Evolutionary conservation across 345 rosid species (phyloP).

Genomic region (Balakata baccata): DNA sequence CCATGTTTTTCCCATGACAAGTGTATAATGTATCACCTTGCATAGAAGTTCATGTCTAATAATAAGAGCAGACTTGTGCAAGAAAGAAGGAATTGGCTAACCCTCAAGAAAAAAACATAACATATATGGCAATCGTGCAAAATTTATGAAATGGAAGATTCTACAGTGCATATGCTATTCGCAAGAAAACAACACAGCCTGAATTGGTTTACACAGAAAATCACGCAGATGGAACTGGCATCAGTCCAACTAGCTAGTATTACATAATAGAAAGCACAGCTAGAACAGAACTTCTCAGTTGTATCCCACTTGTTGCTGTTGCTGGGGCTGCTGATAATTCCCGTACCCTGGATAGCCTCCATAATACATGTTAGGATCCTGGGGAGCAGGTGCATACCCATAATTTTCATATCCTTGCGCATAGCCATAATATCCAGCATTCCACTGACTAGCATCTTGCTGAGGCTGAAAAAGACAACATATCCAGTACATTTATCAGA

Average conservation of each 20-base stretch:
- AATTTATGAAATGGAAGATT: not conserved
- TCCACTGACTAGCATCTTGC: conserved; percentile 60
- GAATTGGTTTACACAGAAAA: conserved; percentile 19
- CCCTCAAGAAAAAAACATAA: not conserved
- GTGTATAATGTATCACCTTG: too few species aligned
- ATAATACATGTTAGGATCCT: conserved; percentile 82
- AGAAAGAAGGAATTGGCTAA: not conserved
- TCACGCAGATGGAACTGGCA: not conserved
- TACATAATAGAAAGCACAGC: not conserved
- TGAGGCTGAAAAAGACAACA: conserved; percentile 37
- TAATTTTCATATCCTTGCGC: conserved; percentile 72
- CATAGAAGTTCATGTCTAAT: too few species aligned
- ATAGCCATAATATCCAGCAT: conserved; percentile 67
- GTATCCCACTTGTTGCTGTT: conserved; percentile 66
- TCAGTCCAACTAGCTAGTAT: conserved; percentile 2
- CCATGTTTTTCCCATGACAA: too few species aligned
- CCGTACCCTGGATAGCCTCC: conserved; percentile 78
- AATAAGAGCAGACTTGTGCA: too few species aligned
- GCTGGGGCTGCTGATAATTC: conserved; percentile 61
- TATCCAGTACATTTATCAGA: not conserved
- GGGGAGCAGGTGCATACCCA: conserved; percentile 63
- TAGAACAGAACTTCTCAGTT: conserved; percentile 35
- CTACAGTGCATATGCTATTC: conserved; percentile 4
- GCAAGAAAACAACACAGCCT: conserved; percentile 18
- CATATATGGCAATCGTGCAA: not conserved